Conservation (phyloP, 495 filamentous ascomycete genomes). For the Penicillium manginii region DNA sequence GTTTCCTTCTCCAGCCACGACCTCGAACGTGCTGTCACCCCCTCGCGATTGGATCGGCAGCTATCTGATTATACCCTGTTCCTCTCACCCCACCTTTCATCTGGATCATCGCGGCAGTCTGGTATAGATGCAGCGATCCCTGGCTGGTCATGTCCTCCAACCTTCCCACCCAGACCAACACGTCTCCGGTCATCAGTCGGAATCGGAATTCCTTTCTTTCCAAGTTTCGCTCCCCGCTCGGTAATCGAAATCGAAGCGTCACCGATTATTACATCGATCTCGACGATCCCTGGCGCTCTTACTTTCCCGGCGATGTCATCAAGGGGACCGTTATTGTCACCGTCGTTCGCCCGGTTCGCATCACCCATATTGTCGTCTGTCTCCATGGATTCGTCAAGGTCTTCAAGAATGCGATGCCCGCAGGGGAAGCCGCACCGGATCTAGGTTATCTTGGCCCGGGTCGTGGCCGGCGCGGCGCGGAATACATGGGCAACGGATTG, state of each 20-base stretch:
- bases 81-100: conserved; percentile 12
- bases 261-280: conserved; percentile 75
- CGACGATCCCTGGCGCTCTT: conserved; percentile 89
- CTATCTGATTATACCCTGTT: conserved; percentile 15
- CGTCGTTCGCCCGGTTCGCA: conserved; percentile 77
- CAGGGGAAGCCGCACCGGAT: conserved; percentile 60
- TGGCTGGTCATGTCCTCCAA: conserved; percentile 52
- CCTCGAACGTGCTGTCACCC: neutral
- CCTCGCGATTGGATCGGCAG: neutral
- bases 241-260: conserved; percentile 69
- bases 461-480: conserved; percentile 58
- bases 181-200: conserved; percentile 45
- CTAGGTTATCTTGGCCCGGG: conserved; percentile 53
- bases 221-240: conserved; percentile 63
- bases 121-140: conserved; percentile 46
- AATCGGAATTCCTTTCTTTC: conserved; percentile 59
- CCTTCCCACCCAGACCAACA: conserved; percentile 39
- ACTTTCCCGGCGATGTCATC: conserved; percentile 68
- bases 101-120: conserved; percentile 17
- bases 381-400: conserved; percentile 90
- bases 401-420: conserved; percentile 71
- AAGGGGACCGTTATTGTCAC: conserved; percentile 79
- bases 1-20: neutral
- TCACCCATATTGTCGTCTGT: conserved; percentile 88
- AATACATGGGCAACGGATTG: conserved; percentile 81